Percentiles rank a stretch among this genome's conserved stretches.
These are phyloP conservation scores for Boletellus sp. DNA, from an alignment of 1,284 basidiomycete species.

Conservation along the genomic window DNA sequence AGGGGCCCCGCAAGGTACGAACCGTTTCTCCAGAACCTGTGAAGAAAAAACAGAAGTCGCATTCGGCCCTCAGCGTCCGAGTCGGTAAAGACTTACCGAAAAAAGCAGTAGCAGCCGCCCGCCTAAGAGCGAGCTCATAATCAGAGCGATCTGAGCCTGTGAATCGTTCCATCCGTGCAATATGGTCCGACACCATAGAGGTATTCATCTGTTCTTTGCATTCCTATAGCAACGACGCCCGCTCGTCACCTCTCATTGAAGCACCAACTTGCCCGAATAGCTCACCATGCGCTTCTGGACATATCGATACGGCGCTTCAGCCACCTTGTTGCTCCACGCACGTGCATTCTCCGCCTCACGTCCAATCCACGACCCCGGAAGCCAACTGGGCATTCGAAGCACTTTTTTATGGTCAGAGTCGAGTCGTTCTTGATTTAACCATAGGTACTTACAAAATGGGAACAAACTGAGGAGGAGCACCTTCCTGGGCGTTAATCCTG, in stretches of 20 bases:
- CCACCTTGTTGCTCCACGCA: constrained; percentile 1
- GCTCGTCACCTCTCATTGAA: not conserved
- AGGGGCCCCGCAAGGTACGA: not conserved
- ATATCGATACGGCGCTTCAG: constrained; percentile 8
- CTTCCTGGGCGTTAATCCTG: not conserved
- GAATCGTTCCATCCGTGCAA: not conserved
- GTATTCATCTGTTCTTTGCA: not conserved
- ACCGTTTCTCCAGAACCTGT: constrained; percentile 16
- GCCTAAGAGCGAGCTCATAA: not conserved
- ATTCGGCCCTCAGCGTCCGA: not conserved
- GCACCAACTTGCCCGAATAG: not conserved
- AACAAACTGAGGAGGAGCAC: constrained; percentile 8
- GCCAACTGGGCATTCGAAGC: constrained; percentile 14
- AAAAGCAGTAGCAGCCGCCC: not conserved
- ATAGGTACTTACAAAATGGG: constrained; percentile 16
- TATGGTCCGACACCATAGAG: not conserved
- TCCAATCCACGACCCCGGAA: constrained; percentile 12
- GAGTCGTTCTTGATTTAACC: too few relatives aligned
- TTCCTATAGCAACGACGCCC: not conserved
- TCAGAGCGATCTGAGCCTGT: not conserved
- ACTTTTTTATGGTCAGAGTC: constrained; percentile 10
- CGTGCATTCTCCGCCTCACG: not conserved
- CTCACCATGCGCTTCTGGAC: constrained; percentile 1
- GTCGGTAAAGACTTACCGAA: not conserved
- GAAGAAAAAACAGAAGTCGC: not conserved